Evolutionary conservation across 352 stramenopile species (phyloP).

Genomic region (Pythium biforme): DNA sequence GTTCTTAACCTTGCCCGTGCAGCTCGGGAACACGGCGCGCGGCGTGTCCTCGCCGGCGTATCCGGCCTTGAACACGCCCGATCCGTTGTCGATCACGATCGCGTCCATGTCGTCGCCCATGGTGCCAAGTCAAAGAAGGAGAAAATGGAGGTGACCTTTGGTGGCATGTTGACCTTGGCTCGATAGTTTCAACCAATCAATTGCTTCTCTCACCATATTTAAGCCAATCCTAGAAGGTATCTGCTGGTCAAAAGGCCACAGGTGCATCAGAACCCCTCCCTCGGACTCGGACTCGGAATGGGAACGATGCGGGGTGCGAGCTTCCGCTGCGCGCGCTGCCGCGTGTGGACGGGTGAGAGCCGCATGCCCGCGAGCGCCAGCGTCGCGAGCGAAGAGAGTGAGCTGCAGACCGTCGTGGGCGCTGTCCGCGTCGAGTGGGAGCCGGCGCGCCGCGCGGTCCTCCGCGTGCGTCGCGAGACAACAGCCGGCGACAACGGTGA

Average conservation of each 20-base stretch:
- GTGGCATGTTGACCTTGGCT: not conserved
- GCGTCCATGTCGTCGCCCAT: conserved; percentile 51
- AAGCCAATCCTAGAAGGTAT: not conserved
- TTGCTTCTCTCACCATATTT: not conserved
- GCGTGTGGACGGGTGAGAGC: conserved; percentile 31
- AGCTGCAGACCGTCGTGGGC: conserved; percentile 9
- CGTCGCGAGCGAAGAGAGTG: conserved; percentile 9
- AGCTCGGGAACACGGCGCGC: conserved; percentile 64
- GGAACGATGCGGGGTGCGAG: not conserved
- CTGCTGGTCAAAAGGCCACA: no score
- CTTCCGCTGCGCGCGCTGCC: conserved; percentile 27
- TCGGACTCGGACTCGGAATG: not conserved
- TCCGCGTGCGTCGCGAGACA: not conserved
- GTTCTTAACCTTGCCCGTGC: conserved; percentile 70
- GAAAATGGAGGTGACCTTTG: conserved; percentile 32
- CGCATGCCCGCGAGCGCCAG: not conserved
- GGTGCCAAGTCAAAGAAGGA: not conserved
- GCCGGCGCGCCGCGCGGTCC: not conserved
- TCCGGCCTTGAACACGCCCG: conserved; percentile 74
- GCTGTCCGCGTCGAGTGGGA: conserved; percentile 2
- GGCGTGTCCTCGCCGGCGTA: conserved; percentile 86
- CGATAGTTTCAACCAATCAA: conserved; percentile 26
- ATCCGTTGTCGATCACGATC: conserved; percentile 88
- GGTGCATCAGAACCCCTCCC: no score
- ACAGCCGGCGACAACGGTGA: not conserved